Conservation (phyloP, 305 asterid species). For the Fraxinus platypoda region DNA sequence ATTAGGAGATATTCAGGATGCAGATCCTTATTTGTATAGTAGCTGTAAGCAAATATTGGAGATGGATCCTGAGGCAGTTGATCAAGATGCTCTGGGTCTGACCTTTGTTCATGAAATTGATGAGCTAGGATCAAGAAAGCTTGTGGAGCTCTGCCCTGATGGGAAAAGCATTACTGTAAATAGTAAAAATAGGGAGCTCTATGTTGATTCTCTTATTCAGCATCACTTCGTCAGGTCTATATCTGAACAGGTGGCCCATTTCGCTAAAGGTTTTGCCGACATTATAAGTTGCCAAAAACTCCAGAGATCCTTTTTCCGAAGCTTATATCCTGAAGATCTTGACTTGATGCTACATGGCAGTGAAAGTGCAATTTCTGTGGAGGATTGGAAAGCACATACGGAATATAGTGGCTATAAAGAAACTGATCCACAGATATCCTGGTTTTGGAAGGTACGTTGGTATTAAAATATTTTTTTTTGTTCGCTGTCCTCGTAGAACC, state of each 20-base stretch:
- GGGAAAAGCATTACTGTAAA: conserved; percentile 59
- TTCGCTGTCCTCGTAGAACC: background rate
- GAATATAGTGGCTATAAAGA: conserved; percentile 63
- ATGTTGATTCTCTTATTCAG: conserved; percentile 66
- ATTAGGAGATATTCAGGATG: conserved; percentile 71
- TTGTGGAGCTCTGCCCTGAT: conserved; percentile 59
- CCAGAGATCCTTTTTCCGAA: conserved; percentile 55
- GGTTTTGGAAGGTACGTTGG: conserved; percentile 85
- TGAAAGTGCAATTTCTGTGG: conserved; percentile 63
- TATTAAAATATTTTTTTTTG: background rate
- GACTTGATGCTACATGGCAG: conserved; percentile 80
- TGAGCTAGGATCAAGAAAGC: conserved; percentile 71
- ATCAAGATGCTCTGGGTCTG: conserved; percentile 74
- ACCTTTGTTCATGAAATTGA: conserved; percentile 72
- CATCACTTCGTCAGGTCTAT: conserved; percentile 61
- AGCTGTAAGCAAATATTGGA: conserved; percentile 87
- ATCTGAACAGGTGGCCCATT: conserved; percentile 55
- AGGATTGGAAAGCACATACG: conserved; percentile 87
- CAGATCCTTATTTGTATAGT: conserved; percentile 69
- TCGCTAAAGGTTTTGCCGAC: conserved; percentile 67
- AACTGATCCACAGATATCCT: conserved; percentile 70
- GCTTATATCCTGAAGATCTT: conserved; percentile 69
- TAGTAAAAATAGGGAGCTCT: conserved; percentile 63
- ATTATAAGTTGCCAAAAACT: conserved; percentile 36
- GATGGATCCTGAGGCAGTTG: conserved; percentile 74